phyloP scores from a whole-genome alignment of 1,284 basidiomycete species.

The Trichosporon inkin region DNA sequence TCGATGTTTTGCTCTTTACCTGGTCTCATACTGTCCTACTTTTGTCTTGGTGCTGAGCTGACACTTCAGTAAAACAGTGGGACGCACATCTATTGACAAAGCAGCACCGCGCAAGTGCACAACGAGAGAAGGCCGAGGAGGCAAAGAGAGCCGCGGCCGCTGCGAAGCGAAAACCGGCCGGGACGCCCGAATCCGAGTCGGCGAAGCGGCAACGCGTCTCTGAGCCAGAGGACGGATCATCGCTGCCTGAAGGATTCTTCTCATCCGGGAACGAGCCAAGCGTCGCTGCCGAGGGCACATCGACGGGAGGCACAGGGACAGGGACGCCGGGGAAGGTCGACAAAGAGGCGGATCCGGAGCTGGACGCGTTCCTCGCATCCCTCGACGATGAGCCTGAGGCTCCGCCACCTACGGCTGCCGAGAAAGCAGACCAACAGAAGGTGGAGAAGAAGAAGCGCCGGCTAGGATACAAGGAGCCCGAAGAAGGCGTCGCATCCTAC shows the following conservation, averaged over 20 bases:
- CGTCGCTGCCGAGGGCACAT: slow-evolving; percentile 3
- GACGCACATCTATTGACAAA: slow-evolving; percentile 50
- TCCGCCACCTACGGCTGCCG: slow-evolving; percentile 13
- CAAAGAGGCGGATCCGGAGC: slow-evolving; percentile 40
- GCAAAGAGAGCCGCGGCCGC: slow-evolving; percentile 26
- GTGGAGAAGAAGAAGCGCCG: slow-evolving; percentile 14
- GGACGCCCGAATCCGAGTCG: slow-evolving; percentile 24
- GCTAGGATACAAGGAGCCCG: slow-evolving; percentile 29
- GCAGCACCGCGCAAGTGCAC: slow-evolving; percentile 46
- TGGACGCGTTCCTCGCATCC: slow-evolving; percentile 49
- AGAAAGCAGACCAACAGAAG: slow-evolving; percentile 5
- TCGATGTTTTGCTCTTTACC: background rate
- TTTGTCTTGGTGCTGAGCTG: background rate
- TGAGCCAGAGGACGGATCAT: slow-evolving; percentile 10
- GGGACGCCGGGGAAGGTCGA: slow-evolving; percentile 8
- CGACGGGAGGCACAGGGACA: background rate
- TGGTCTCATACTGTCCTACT: too few species aligned
- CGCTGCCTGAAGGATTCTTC: slow-evolving; percentile 42
- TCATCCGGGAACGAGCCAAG: slow-evolving; percentile 28
- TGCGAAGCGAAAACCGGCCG: slow-evolving; percentile 28
- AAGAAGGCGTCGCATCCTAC: slow-evolving; percentile 41
- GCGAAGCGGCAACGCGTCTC: slow-evolving; percentile 6
- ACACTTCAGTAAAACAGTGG: slow-evolving; percentile 47
- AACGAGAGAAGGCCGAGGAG: slow-evolving; percentile 40
- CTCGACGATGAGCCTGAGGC: slow-evolving; percentile 27